Percentiles rank a stretch among this genome's conserved stretches.
Conservation (phyloP, 371 early-diverging fungal species). For the Mortierella sp. region DNA sequence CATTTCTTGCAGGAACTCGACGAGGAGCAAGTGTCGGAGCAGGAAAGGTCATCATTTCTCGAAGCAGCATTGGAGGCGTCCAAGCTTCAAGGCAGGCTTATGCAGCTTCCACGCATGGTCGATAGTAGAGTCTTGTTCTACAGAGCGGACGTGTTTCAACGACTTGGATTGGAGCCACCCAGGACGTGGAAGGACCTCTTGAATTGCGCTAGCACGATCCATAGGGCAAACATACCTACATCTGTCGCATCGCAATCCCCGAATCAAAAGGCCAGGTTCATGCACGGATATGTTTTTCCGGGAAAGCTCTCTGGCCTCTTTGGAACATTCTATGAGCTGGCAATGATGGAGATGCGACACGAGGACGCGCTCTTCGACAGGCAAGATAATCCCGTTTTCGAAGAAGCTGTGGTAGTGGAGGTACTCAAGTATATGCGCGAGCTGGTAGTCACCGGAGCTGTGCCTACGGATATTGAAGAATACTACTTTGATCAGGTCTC, state of each 20-base stretch:
- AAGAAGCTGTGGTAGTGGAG: conserved; percentile 14
- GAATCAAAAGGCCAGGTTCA: neutral
- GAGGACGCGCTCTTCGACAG: conserved; percentile 22
- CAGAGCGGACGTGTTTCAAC: conserved; percentile 23
- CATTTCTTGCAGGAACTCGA: conserved; percentile 34
- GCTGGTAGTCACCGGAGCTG: conserved; percentile 16
- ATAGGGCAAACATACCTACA: conserved; percentile 3
- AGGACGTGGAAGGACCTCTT: conserved; percentile 31
- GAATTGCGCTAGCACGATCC: conserved; percentile 8
- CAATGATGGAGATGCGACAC: conserved; percentile 40
- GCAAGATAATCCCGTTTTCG: conserved; percentile 20
- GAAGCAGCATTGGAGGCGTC: conserved; percentile 31
- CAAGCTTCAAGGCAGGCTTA: conserved; percentile 24
- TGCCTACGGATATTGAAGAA: conserved; percentile 26
- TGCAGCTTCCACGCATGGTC: conserved; percentile 44
- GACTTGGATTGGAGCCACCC: conserved; percentile 12
- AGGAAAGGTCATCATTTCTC: conserved; percentile 18
- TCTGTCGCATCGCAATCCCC: too few species aligned
- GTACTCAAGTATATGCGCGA: conserved; percentile 27
- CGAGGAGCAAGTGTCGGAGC: neutral
- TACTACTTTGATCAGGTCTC: conserved; percentile 46
- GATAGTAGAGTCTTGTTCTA: conserved; percentile 45
- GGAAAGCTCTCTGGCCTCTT: conserved; percentile 44
- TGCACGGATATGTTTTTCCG: conserved; percentile 47
- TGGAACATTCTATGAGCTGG: conserved; percentile 46